Conservation (phyloP, 1,139 yeast species). For the Pichia sp. region DNA sequence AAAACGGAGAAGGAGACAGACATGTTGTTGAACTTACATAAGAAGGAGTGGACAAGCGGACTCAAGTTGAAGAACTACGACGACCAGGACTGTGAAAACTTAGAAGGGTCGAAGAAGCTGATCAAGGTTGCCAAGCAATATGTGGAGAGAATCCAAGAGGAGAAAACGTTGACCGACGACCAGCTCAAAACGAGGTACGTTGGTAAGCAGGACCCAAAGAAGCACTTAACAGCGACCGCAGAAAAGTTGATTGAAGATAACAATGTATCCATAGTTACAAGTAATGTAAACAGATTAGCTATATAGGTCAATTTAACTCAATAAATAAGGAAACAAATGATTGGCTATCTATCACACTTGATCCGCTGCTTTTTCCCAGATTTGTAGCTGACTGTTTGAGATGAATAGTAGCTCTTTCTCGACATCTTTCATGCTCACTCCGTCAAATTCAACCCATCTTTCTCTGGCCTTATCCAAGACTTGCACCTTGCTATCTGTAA, state of each 20-base stretch:
- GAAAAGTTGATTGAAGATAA: conserved; percentile 84
- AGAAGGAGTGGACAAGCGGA: conserved; percentile 95
- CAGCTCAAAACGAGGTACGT: conserved; percentile 93
- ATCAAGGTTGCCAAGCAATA: conserved; percentile 89
- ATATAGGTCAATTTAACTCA: conserved; percentile 46
- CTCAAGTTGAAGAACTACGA: conserved; percentile 74
- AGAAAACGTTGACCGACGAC: conserved; percentile 81
- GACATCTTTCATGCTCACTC: conserved; percentile 44
- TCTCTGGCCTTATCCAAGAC: conserved; percentile 39
- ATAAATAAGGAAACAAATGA: not conserved
- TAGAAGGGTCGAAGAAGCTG: conserved; percentile 71
- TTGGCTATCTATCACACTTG: not conserved
- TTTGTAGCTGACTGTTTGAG: conserved; percentile 60
- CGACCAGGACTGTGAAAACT: conserved; percentile 71
- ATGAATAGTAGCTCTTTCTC: conserved; percentile 60
- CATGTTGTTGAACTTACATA: conserved; percentile 91
- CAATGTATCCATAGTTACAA: conserved; percentile 78
- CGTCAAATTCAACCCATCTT: conserved; percentile 58
- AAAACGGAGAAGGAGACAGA: conserved; percentile 90
- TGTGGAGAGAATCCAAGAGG: conserved; percentile 88
- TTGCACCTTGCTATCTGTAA: conserved; percentile 55
- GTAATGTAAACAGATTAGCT: conserved; percentile 84
- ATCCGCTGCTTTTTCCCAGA: conserved; percentile 46
- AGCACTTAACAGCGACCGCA: conserved; percentile 89
- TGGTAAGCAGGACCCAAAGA: conserved; percentile 98